Evolutionary conservation across 768 basidiomycete species (phyloP), one percentile per base, ranked within the genome.

Genomic region (Amanita rimosa): DNA sequence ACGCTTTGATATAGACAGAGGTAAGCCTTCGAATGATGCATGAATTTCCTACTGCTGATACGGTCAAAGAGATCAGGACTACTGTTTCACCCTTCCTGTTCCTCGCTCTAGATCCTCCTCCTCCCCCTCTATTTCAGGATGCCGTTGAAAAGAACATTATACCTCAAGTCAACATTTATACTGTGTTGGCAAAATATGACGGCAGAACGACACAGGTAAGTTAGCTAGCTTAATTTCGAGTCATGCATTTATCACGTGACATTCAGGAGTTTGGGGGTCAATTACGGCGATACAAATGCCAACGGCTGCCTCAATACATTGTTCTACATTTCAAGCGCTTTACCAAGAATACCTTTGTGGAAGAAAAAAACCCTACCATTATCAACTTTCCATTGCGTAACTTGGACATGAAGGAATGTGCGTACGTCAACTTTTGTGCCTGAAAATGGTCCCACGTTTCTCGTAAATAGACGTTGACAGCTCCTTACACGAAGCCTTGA

Each of bases 351-450:
- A 74, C 74, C 46, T 97, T 98, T 58, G 93, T 97, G 5, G 95
- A 97, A 64, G 96, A 99, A 65, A 96, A 96, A 67, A 99, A 99
- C 59, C 95, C 95, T 6, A 99, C 96, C 1, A 94, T 99, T 52
- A 88, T 99, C 56, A 99, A 95, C 61, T 99, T 96, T 60, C 95
- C 95, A 2, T 71, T 97, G 21, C 78, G 87, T 50, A 94, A 95
- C 3, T 75, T 98, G 16, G 95, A 99, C 64, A 85, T 99, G 63
- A 71, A 69, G 57, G 92, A 92, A 44, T 97, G 96, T 96, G 63
- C 58, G 92, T 71, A 53, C 9, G 54, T 52, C 55, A 54, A 56
- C 44, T 49, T 56, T 26, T 29, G 14, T 3, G 24, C 22, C 41
- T n/a, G 55, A 49, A 49, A 58, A 17, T 17, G 56, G 55, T 59